phyloP scores from a whole-genome alignment of 129 eudicot species.

The Artemisia annua region DNA sequence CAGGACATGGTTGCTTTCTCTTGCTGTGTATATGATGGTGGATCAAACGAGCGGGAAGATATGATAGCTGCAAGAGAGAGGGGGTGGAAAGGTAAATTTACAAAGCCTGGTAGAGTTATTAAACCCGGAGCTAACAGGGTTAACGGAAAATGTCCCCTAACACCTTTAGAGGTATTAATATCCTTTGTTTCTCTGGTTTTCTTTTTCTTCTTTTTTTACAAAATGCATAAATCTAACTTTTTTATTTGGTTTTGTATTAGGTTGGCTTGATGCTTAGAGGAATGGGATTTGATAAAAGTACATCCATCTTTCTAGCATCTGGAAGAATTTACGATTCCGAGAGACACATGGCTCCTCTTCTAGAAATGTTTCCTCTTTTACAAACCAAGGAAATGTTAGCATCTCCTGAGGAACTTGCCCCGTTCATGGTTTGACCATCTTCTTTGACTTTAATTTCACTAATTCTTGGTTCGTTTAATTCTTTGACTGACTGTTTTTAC shows the following conservation, averaged over 20 bases:
- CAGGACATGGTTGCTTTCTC: constrained; percentile 99
- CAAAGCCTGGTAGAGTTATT: constrained; percentile 88
- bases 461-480: not conserved
- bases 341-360: constrained; percentile 83
- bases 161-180: constrained; percentile 84
- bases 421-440: constrained; percentile 57
- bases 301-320: constrained; percentile 85
- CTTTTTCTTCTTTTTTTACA: too few relatives aligned
- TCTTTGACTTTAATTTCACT: not conserved
- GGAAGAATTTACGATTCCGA: constrained; percentile 91
- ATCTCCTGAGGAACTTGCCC: constrained; percentile 76
- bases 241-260: constrained; percentile 35
- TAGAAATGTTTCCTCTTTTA: constrained; percentile 96
- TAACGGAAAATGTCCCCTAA: constrained; percentile 92
- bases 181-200: not conserved
- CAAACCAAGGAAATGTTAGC: constrained; percentile 89
- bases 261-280: constrained; percentile 98
- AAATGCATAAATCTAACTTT: not conserved
- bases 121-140: constrained; percentile 83
- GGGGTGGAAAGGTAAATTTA: constrained; percentile 98
- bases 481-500: constrained; percentile 24
- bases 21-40: constrained; percentile 97
- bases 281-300: constrained; percentile 88
- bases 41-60: constrained; percentile 65
- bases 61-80: constrained; percentile 99